Conservation (phyloP, 1,139 yeast species). For the Scheffersomyces lignicola region DNA sequence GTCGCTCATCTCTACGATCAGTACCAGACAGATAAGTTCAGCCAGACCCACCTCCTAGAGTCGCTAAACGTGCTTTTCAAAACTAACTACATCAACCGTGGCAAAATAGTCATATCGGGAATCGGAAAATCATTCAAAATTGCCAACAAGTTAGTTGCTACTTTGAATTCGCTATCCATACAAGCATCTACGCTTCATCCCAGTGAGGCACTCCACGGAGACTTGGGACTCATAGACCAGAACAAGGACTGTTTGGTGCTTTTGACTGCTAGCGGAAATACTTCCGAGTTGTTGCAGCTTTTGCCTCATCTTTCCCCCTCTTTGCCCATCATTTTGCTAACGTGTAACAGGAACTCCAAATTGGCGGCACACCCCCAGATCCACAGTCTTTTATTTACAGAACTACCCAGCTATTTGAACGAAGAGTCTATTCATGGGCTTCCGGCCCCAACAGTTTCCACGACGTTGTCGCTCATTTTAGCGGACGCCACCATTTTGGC, state of each 20-base stretch:
- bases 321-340: constrained; percentile 61
- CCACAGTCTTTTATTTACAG: constrained; percentile 58
- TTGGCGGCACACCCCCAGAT: constrained; percentile 47
- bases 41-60: constrained; percentile 49
- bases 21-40: constrained; percentile 34
- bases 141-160: constrained; percentile 76
- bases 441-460: constrained; percentile 86
- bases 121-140: constrained; percentile 85
- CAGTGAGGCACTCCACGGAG: constrained; percentile 89
- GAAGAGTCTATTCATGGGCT: constrained; percentile 75
- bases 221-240: constrained; percentile 67
- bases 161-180: constrained; percentile 75
- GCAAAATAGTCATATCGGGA: constrained; percentile 75
- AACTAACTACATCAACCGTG: constrained; percentile 45
- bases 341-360: constrained; percentile 55
- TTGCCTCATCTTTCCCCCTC: constrained; percentile 57
- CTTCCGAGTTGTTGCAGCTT: constrained; percentile 68
- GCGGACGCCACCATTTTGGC: constrained; percentile 82
- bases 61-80: constrained; percentile 55
- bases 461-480: constrained; percentile 71
- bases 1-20: constrained; percentile 29
- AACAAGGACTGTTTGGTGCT: constrained; percentile 61
- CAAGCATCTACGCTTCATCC: constrained; percentile 74
- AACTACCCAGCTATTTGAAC: constrained; percentile 54
- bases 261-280: constrained; percentile 80